Evolutionary conservation across 2,329 filamentous ascomycete species (phyloP).

Genomic region (Fusarium nelsonii): DNA sequence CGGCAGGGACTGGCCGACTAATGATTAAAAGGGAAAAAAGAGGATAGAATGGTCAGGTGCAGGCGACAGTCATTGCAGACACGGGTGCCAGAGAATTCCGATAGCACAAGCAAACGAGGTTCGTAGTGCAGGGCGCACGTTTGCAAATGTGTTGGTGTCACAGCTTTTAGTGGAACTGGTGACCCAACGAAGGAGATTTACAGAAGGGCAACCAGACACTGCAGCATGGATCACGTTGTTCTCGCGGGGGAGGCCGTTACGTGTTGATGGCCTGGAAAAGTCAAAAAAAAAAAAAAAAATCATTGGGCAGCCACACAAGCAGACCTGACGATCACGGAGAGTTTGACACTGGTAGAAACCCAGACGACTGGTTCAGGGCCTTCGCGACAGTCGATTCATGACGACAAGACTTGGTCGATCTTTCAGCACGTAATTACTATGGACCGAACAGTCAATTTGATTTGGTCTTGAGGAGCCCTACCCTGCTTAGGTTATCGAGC

Average conservation of each 20-base stretch:
- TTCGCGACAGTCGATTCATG: constrained; percentile 18
- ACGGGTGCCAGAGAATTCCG: neutral
- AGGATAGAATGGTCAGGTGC: neutral
- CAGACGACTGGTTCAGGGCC: neutral
- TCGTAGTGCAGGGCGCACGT: neutral
- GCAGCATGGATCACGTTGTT: neutral
- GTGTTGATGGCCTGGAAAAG: neutral
- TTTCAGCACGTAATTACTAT: neutral
- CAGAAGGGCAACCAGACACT: neutral
- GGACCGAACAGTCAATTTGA: neutral
- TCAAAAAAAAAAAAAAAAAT: too few species aligned
- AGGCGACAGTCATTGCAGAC: too few species aligned
- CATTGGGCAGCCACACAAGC: neutral
- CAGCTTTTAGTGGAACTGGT: neutral
- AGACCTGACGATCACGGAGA: neutral
- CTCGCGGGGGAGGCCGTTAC: constrained; percentile 5
- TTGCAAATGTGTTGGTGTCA: neutral
- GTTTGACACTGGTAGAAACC: constrained; percentile 10
- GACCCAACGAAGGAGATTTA: too few species aligned
- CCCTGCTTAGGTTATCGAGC: neutral
- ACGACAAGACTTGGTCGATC: constrained; percentile 28
- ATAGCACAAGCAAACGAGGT: neutral
- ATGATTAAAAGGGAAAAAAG: neutral
- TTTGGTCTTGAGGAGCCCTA: neutral
- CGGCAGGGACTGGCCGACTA: neutral